Evolutionary conservation across 2,329 filamentous ascomycete species (phyloP).

Genomic region (Exophiala sideris): DNA sequence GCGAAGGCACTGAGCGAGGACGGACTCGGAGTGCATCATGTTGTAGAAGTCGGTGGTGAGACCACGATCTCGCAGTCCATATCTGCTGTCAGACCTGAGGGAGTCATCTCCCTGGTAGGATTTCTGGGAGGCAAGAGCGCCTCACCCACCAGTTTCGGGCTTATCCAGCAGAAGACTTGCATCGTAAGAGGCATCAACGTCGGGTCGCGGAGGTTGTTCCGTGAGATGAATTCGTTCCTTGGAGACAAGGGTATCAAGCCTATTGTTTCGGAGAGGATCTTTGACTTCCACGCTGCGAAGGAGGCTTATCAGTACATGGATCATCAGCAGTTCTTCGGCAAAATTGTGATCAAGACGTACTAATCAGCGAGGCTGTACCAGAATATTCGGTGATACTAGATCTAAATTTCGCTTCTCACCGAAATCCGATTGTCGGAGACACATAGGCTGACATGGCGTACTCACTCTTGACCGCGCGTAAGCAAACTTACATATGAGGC

Average conservation of each 20-base stretch:
- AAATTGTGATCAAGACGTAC: constrained; percentile 44
- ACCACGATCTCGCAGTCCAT: constrained; percentile 56
- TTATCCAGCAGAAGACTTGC: constrained; percentile 35
- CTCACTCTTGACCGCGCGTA: no score
- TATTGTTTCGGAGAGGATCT: constrained; percentile 57
- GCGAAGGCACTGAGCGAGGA: constrained; percentile 50
- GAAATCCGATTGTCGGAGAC: no score
- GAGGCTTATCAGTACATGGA: constrained; percentile 55
- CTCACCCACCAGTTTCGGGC: constrained; percentile 40
- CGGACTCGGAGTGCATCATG: constrained; percentile 56
- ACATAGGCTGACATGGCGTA: no score
- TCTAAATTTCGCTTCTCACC: no score
- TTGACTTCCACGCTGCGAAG: constrained; percentile 49
- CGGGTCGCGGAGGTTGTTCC: constrained; percentile 54
- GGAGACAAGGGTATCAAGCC: constrained; percentile 58
- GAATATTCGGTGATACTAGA: no score
- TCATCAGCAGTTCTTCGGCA: constrained; percentile 55
- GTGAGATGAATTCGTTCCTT: constrained; percentile 59
- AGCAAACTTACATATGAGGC: no score
- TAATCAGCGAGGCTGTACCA: no score
- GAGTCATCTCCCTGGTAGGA: constrained; percentile 50
- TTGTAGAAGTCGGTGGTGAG: constrained; percentile 63
- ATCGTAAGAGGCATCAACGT: constrained; percentile 58
- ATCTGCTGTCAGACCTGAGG: constrained; percentile 46
- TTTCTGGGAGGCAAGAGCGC: constrained; percentile 44